Evolutionary conservation across 1,139 yeast species (phyloP), one percentile per base, ranked within the genome.

Genomic region (Yamadazyma jaroonii): DNA sequence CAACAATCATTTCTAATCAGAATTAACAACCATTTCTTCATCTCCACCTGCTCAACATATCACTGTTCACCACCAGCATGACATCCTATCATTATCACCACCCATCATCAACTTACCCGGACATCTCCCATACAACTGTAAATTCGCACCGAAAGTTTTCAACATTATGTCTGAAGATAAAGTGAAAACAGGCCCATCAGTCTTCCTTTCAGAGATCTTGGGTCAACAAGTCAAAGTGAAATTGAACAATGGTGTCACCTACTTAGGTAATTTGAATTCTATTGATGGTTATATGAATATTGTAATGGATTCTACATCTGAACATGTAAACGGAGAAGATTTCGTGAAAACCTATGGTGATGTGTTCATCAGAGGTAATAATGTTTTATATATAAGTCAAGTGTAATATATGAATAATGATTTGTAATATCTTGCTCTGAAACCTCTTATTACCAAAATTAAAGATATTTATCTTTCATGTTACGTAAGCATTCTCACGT

Each of bases 261-360:
- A 89, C 61, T 52, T 58, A 45, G 87, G 88, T 11, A 74, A 68
- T 43, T 73, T 92, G 42, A 94, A 87, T 51, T 86, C 96, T 34
- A 90, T 92, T 40, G 99, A 92, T 57, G 97, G 98, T 11, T 94
- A 82, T 64, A 90, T 92, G 97, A 94, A 94, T 62, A 84, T 92
- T 39, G 95, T 92, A 4, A 72, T 92, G 51, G 89, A 84, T 42
- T 75, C 81, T 38, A 81, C 95, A 3, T 72, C 76, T 36, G 97
- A 92, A 57, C 66, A 67, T 34, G 77, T 78, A 21, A 75, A 77
- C 37, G 81, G 81, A 11, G 66, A 67, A 36, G 67, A 73, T 35
- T 79, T 80, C 41, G 76, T 74, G 39, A 59, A 59, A 39, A 72
- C 71, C 31, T 86, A 83, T 53, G 90, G 88, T 28, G 97, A 92